A percentile compares a stretch with the other conserved stretches of the same genome.
phyloP scores from a whole-genome alignment of 1,284 basidiomycete genomes.

The Ceratobasidium sp. region DNA sequence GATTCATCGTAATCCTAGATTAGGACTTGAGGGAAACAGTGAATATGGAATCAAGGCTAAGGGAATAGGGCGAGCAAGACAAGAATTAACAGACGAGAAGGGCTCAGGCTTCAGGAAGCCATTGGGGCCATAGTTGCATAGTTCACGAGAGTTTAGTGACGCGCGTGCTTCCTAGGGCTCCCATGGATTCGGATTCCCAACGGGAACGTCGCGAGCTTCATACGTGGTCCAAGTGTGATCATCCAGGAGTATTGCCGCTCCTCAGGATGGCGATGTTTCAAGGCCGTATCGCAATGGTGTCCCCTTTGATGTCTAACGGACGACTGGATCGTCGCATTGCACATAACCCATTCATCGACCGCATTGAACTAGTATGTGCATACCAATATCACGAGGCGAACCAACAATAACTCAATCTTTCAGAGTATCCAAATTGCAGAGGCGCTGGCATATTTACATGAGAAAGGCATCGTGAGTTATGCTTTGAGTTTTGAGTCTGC shows the following conservation, averaged over 20 bases:
- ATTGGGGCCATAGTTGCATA: background rate
- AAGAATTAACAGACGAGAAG: conserved; percentile 2
- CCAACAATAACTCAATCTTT: background rate
- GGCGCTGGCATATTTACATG: conserved; percentile 21
- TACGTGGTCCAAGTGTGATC: conserved; percentile 25
- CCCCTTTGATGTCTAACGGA: conserved; percentile 17
- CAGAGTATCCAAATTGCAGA: conserved; percentile 19
- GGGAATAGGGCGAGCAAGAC: background rate
- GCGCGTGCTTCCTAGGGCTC: conserved; percentile 19
- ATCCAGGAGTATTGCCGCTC: background rate
- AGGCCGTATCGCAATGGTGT: conserved; percentile 27
- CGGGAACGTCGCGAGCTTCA: conserved; percentile 28
- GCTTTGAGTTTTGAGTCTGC: background rate
- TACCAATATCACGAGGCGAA: background rate
- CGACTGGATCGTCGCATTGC: background rate
- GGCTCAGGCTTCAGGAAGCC: conserved; percentile 21
- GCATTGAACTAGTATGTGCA: background rate
- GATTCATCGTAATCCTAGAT: conserved; percentile 10
- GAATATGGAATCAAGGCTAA: conserved; percentile 26
- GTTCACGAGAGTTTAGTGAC: conserved; percentile 29
- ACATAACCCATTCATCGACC: conserved; percentile 9
- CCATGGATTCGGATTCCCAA: too few relatives aligned
- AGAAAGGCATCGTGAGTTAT: background rate
- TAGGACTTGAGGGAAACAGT: conserved; percentile 8
- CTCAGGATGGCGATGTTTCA: background rate